Base-by-base conservation (phyloP, 1,139 yeast species). In the Suhomyces anneliseae region DNA sequence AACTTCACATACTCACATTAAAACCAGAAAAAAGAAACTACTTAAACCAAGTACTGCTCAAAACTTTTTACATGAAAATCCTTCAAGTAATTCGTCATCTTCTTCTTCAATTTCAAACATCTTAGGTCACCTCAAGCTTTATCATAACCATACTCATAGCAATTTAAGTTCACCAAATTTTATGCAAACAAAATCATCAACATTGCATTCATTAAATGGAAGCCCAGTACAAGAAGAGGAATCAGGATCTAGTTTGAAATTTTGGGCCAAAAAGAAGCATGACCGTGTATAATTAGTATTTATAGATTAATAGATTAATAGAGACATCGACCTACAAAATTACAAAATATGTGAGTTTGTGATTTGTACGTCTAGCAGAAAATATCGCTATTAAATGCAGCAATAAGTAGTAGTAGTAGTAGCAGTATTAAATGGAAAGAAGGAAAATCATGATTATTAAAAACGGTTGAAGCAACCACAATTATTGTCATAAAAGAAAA, bases 111-210 rank as follows among this genome's bases (percentile, higher is more conserved):
- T 66, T 12, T 54, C 67, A 12, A 66, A 61, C 48, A 48, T 68
- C 31, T 57, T 67, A 44, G 69, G 69, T 14, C 70, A 68, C 43
- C 56, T 67, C 42, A 66, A 64, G 48, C 31, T 54, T 19, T 48
- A 52, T 42, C 48, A 45, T 39, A 36, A 41, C 36, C 47, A 47
- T 27, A 34, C 50, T 24, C 39, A 39, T 27, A 34, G 38, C 38
- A 44, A 38, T 12, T 15, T 27, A 8, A 36, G 42, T 27, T 47
- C 50, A 1, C 47, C 47, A 12, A 42, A 12, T 14, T 26, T 43
- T 9, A 34, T 43, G 39, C 44, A 40, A 9, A 32, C 43, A 10
- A 36, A 42, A n/a, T 38, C 52, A 6, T 33, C 42, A 8, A 46
- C 46, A 11, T 37, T 42, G 27, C 46, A 47, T 27, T 38, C 52